Evolutionary conservation across 352 stramenopile species (phyloP).

Genomic region (Phytophthora pseudosyringae): DNA sequence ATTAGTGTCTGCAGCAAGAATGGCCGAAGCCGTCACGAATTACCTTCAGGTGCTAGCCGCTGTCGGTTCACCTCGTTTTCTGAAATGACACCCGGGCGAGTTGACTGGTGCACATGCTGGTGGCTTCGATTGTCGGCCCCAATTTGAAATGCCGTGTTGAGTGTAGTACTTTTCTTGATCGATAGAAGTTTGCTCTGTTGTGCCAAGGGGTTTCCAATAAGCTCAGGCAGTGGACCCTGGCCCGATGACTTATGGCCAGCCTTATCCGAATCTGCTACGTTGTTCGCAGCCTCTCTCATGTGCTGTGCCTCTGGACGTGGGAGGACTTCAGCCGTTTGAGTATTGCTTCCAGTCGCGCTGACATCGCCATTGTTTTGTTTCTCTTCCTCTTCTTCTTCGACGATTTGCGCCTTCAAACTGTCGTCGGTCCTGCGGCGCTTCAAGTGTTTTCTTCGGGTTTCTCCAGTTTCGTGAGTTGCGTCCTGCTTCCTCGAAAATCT

Average conservation of each 20-base stretch:
- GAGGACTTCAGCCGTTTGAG: background rate
- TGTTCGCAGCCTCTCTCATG: background rate
- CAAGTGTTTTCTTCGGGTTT: background rate
- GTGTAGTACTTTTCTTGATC: slow-evolving; percentile 22
- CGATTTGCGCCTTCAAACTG: slow-evolving; percentile 25
- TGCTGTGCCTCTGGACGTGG: background rate
- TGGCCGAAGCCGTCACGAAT: background rate
- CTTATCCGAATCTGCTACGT: background rate
- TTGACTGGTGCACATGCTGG: slow-evolving; percentile 1
- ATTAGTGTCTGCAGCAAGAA: background rate
- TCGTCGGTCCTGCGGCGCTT: slow-evolving; percentile 38
- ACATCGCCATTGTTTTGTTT: slow-evolving; percentile 26
- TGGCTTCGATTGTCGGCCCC: background rate
- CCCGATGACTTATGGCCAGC: background rate
- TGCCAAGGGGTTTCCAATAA: slow-evolving; percentile 33
- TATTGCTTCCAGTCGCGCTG: background rate
- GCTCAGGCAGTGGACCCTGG: slow-evolving; percentile 1
- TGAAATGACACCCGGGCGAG: slow-evolving; percentile 64
- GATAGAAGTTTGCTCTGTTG: slow-evolving; percentile 18
- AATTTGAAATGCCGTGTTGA: slow-evolving; percentile 40
- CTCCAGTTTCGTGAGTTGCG: background rate
- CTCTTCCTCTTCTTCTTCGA: slow-evolving; percentile 52
- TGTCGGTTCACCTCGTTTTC: slow-evolving; percentile 56
- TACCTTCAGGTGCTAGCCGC: slow-evolving; percentile 46
- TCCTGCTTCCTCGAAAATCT: slow-evolving; percentile 52